phyloP scores from a whole-genome alignment of 169 alveolate species.

The Plasmodium chabaudi region DNA sequence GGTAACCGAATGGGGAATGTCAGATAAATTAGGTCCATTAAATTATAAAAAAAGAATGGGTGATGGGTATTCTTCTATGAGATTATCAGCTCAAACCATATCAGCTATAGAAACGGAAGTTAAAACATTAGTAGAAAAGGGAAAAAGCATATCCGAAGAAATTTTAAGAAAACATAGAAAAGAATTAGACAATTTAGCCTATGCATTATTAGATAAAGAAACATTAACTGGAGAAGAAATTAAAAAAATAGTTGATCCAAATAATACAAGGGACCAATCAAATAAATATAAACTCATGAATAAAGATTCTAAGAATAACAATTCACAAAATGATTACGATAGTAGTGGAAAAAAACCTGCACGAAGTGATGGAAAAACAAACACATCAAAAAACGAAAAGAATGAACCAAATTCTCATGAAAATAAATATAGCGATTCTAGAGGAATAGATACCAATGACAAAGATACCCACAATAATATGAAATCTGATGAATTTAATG shows the following conservation, averaged over 20 bases:
- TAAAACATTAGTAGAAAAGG: conserved; percentile 83
- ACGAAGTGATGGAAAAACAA: background rate
- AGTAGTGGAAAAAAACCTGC: background rate
- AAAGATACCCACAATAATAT: background rate
- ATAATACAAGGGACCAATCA: conserved; percentile 58
- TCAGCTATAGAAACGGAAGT: conserved; percentile 84
- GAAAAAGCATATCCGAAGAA: conserved; percentile 86
- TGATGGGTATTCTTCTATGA: conserved; percentile 77
- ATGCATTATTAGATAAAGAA: conserved; percentile 86
- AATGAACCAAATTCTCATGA: background rate
- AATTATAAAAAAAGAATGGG: conserved; percentile 81
- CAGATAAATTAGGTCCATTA: conserved; percentile 88
- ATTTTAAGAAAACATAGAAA: conserved; percentile 85
- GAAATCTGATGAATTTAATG: background rate
- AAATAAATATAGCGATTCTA: background rate
- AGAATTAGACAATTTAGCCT: conserved; percentile 85
- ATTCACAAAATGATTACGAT: background rate
- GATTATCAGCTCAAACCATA: conserved; percentile 83
- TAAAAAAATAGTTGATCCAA: conserved; percentile 75
- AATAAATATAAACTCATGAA: conserved; percentile 4
- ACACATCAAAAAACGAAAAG: background rate
- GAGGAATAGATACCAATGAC: background rate
- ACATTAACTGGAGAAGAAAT: conserved; percentile 90
- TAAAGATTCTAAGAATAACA: conserved; percentile 6
- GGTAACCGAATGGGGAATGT: conserved; percentile 95